A percentile compares a stretch with the other conserved stretches of the same genome.
phyloP scores from a whole-genome alignment of 441 rosid genomes.

The Bruguiera hainesii region DNA sequence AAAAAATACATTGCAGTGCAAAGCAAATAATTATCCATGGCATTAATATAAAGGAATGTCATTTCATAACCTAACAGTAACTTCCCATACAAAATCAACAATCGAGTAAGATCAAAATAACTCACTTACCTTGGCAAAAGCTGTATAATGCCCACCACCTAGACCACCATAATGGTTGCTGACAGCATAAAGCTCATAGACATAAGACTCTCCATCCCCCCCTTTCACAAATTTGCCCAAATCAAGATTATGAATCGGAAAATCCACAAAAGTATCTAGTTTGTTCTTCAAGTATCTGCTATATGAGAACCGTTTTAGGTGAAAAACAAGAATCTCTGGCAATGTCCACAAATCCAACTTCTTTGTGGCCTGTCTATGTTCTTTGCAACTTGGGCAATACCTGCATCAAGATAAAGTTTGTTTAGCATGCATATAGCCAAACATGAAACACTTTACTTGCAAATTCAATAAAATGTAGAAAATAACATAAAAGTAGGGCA shows the following conservation, averaged over 20 bases:
- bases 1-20: not conserved
- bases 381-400: constrained; percentile 75
- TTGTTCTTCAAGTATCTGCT: constrained; percentile 63
- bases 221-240: constrained; percentile 46
- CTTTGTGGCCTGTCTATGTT: constrained; percentile 66
- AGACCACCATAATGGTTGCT: constrained; percentile 79
- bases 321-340: constrained; percentile 70
- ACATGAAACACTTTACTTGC: not conserved
- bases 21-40: not conserved
- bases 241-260: constrained; percentile 64
- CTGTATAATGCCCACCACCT: constrained; percentile 82
- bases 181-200: constrained; percentile 57
- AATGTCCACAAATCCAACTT: constrained; percentile 72
- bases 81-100: not conserved
- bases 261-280: constrained; percentile 73
- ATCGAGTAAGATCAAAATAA: not conserved
- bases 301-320: constrained; percentile 72
- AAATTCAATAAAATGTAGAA: not conserved
- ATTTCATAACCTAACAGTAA: not conserved
- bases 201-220: constrained; percentile 32
- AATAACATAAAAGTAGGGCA: not conserved
- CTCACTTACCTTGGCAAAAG: constrained; percentile 59
- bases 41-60: not conserved
- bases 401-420: constrained; percentile 28
- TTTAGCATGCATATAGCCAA: not conserved